These are phyloP conservation scores for Lasiodiplodia citricola DNA, from an alignment of 2,329 filamentous ascomycete genomes.

Conservation along the genomic window DNA sequence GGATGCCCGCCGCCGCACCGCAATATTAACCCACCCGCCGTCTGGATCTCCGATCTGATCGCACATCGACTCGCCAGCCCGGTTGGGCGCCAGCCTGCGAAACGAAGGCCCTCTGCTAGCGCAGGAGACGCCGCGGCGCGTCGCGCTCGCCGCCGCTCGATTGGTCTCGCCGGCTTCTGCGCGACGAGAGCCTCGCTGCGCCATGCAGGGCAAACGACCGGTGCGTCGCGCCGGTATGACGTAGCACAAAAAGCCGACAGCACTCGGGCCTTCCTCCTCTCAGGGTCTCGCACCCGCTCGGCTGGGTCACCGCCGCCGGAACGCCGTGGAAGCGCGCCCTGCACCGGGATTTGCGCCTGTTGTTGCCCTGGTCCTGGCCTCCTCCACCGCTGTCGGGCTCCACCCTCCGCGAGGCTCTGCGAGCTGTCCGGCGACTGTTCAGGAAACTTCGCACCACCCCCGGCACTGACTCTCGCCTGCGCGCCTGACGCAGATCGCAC, in stretches of 20 bases:
- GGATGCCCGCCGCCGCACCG: constrained; percentile 6
- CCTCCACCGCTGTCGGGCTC: constrained; percentile 19
- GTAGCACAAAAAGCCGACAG: constrained; percentile 21
- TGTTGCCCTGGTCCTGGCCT: constrained; percentile 19
- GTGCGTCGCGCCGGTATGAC: constrained; percentile 14
- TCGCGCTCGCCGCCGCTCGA: not conserved
- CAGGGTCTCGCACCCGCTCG: constrained; percentile 20
- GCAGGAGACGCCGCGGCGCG: not conserved
- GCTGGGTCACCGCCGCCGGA: constrained; percentile 25
- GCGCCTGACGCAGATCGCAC: constrained; percentile 22
- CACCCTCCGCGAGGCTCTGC: constrained; percentile 15
- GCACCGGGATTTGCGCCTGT: constrained; percentile 22
- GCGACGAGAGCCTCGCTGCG: constrained; percentile 19
- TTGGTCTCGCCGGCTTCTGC: constrained; percentile 6
- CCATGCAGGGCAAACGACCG: constrained; percentile 21
- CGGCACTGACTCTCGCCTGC: constrained; percentile 11
- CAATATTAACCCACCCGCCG: constrained; percentile 11
- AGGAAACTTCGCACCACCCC: constrained; percentile 5
- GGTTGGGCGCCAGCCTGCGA: constrained; percentile 22
- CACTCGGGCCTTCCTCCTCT: constrained; percentile 14
- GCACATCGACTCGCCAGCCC: constrained; percentile 20
- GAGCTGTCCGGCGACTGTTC: not conserved
- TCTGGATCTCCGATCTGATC: constrained; percentile 23
- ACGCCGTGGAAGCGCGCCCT: constrained; percentile 22
- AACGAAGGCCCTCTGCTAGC: constrained; percentile 3